Percentiles rank a stretch among this genome's conserved stretches.
Conservation (phyloP, 208 protist genomes). For the Leishmania tarentolae region DNA sequence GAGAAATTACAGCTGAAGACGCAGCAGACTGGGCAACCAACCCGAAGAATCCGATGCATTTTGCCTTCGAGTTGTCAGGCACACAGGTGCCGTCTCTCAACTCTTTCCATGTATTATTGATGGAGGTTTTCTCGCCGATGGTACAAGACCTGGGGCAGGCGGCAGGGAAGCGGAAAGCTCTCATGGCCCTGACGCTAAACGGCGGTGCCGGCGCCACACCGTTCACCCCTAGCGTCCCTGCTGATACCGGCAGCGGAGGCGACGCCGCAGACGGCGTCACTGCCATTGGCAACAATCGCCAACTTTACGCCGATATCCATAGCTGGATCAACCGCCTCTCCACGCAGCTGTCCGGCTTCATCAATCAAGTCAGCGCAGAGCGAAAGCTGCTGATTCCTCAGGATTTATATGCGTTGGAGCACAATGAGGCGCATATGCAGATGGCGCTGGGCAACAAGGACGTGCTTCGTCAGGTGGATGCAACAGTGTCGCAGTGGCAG, state of each 20-base stretch:
- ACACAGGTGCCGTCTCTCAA: conserved; percentile 83
- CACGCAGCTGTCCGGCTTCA: conserved; percentile 87
- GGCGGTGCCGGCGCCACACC: conserved; percentile 1
- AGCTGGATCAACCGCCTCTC: conserved; percentile 87
- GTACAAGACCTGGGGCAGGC: conserved; percentile 69
- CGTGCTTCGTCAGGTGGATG: conserved; percentile 85
- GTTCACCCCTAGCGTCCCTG: background rate
- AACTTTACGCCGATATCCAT: conserved; percentile 86
- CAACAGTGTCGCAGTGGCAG: conserved; percentile 90
- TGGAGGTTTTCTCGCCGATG: conserved; percentile 80
- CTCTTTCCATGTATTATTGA: conserved; percentile 78
- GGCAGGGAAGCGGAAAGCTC: conserved; percentile 32
- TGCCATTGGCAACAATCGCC: conserved; percentile 48
- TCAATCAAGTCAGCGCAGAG: conserved; percentile 89
- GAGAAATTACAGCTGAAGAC: conserved; percentile 55
- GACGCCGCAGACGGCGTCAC: conserved; percentile 18
- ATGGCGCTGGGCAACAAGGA: conserved; percentile 86
- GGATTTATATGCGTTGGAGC: conserved; percentile 73
- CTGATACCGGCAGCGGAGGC: background rate
- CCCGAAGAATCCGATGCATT: conserved; percentile 61
- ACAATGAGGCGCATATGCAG: conserved; percentile 75
- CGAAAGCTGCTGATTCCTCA: conserved; percentile 87
- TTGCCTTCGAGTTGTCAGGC: conserved; percentile 76
- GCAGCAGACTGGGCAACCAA: conserved; percentile 71
- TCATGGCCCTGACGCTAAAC: conserved; percentile 22